Evolutionary conservation across 805 yeast genomes (phyloP).

Genomic region (Saturnispora galanensis): DNA sequence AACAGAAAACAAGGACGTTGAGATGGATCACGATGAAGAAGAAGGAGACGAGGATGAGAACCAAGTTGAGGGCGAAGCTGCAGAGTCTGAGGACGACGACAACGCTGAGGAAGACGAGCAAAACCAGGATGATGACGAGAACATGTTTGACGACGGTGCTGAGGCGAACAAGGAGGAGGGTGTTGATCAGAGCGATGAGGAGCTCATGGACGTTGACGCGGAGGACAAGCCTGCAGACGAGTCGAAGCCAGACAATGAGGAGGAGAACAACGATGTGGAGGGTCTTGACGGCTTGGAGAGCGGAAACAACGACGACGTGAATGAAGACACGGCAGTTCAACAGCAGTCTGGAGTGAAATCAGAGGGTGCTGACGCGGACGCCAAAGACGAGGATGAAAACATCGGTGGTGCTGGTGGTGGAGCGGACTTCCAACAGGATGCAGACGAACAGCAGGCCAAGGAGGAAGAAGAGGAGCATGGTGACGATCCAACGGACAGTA

Average conservation of each 20-base stretch:
- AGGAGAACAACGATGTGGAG: conserved; percentile 25
- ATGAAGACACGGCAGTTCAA: conserved; percentile 27
- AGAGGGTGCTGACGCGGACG: conserved; percentile 31
- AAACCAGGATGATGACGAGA: conserved; percentile 17
- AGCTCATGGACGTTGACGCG: conserved; percentile 22
- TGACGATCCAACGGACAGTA: conserved; percentile 41
- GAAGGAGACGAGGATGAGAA: conserved; percentile 17
- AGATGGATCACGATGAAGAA: conserved; percentile 21
- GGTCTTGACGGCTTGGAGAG: conserved; percentile 24
- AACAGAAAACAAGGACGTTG: conserved; percentile 24
- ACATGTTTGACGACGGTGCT: conserved; percentile 14
- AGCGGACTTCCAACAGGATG: conserved; percentile 28
- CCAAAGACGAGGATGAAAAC: conserved; percentile 40
- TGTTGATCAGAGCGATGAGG: conserved; percentile 24
- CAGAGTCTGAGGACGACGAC: conserved; percentile 22
- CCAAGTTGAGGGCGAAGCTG: conserved; percentile 22
- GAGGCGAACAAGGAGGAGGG: conserved; percentile 24
- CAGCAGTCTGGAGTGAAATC: conserved; percentile 27
- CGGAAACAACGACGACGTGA: conserved; percentile 26
- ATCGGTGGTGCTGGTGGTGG: conserved; percentile 57
- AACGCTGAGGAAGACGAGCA: conserved; percentile 26
- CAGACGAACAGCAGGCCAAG: conserved; percentile 32
- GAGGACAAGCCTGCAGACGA: conserved; percentile 20
- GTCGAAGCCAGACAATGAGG: conserved; percentile 24
- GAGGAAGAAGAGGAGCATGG: conserved; percentile 31